Evolutionary conservation across 2,329 filamentous ascomycete species (phyloP).

Genomic region (Trichoderma hamatum): DNA sequence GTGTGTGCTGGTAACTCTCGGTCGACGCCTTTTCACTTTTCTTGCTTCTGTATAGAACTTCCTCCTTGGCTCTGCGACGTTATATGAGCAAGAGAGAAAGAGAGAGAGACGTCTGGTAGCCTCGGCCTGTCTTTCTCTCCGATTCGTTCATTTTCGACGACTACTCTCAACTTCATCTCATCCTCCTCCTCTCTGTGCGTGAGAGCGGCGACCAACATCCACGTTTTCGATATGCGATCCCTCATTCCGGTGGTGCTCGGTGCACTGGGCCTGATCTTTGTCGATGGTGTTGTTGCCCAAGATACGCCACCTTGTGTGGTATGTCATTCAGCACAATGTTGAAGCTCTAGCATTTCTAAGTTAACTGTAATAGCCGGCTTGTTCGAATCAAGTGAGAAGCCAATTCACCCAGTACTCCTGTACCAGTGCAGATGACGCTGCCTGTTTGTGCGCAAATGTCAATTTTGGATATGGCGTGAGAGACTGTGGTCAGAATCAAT

Average conservation of each 20-base stretch:
- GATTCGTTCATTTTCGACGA: background rate
- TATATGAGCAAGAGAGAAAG: background rate
- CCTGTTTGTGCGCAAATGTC: conserved; percentile 45
- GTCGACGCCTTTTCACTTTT: conserved; percentile 4
- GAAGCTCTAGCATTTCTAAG: background rate
- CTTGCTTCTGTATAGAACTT: background rate
- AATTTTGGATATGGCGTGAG: conserved; percentile 38
- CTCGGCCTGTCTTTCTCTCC: conserved; percentile 7
- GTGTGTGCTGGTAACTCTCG: conserved; percentile 20
- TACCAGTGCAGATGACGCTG: conserved; percentile 36
- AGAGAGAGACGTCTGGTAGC: background rate
- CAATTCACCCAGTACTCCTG: conserved; percentile 35
- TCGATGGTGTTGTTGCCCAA: conserved; percentile 35
- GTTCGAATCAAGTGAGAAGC: conserved; percentile 30
- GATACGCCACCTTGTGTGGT: conserved; percentile 37
- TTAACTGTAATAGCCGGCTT: conserved; percentile 31
- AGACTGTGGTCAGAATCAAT: conserved; percentile 41
- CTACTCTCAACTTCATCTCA: background rate
- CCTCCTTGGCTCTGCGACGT: conserved; percentile 6
- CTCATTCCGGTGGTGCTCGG: conserved; percentile 36
- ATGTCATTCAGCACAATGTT: conserved; percentile 32
- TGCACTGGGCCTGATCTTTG: conserved; percentile 37
- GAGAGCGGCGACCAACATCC: background rate
- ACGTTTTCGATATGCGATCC: conserved; percentile 28
- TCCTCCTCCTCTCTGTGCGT: background rate